These are phyloP conservation scores for Esteya vermicola DNA, from an alignment of 2,329 filamentous ascomycete species.

Conservation along the genomic window DNA sequence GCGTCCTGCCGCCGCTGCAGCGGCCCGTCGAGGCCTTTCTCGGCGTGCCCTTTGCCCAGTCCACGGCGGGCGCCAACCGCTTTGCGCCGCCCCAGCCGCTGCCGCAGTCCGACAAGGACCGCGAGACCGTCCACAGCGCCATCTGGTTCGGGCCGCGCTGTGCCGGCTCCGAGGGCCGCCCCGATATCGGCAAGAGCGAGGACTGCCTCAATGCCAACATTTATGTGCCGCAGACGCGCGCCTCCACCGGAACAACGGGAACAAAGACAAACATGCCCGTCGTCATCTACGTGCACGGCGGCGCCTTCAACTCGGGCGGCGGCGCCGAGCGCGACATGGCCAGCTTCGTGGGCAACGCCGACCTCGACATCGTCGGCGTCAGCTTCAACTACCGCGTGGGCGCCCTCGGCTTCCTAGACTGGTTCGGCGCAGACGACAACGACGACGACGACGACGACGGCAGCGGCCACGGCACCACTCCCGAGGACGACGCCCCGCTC, in stretches of 20 bases:
- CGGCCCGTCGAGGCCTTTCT: conserved; percentile 29
- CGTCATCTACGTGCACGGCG: conserved; percentile 49
- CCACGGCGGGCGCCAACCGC: conserved; percentile 25
- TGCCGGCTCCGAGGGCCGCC: conserved; percentile 13
- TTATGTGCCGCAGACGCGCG: conserved; percentile 10
- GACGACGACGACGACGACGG: neutral
- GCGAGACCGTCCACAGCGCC: conserved; percentile 2
- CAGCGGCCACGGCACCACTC: too few species aligned
- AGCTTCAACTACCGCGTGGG: conserved; percentile 52
- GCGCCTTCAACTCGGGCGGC: conserved; percentile 42
- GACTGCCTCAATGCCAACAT: conserved; percentile 40
- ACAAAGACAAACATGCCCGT: conserved; percentile 33
- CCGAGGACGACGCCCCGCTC: conserved; percentile 27
- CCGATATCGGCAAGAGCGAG: conserved; percentile 24
- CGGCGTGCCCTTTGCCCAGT: conserved; percentile 33
- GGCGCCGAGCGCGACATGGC: conserved; percentile 43
- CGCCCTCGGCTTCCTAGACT: conserved; percentile 50
- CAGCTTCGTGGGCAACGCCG: conserved; percentile 43
- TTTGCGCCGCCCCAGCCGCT: conserved; percentile 27
- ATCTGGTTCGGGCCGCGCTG: conserved; percentile 7
- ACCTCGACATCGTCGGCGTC: conserved; percentile 38
- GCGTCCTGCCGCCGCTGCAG: conserved; percentile 1
- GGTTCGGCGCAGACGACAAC: conserved; percentile 12
- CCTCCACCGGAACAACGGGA: conserved; percentile 2
- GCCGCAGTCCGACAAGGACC: conserved; percentile 4